A percentile compares a stretch with the other conserved stretches of the same genome.
phyloP scores from a whole-genome alignment of 768 basidiomycete genomes.

The Lactarius tabidus region DNA sequence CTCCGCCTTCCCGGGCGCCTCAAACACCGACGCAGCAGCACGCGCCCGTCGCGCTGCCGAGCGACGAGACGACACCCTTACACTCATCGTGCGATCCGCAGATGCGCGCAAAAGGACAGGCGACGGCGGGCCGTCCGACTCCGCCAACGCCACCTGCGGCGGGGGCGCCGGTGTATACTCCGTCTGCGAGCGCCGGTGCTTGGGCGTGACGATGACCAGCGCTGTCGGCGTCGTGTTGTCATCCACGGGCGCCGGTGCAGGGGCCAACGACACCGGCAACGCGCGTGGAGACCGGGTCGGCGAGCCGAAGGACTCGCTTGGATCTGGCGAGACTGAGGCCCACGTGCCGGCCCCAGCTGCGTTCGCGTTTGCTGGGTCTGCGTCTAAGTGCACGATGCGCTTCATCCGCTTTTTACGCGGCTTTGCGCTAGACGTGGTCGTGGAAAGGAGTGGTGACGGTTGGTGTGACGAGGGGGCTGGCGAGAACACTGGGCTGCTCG shows the following conservation, averaged over 20 bases:
- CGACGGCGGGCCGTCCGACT: constrained; percentile 7
- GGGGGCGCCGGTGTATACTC: constrained; percentile 9
- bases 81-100: constrained; percentile 23
- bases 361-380: constrained; percentile 37
- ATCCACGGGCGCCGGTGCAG: constrained; percentile 6
- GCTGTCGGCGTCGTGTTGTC: constrained; percentile 8
- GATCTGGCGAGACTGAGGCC: constrained; percentile 27
- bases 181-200: constrained; percentile 25
- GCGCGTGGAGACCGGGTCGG: constrained; percentile 5
- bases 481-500: constrained; percentile 30
- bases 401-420: constrained; percentile 56
- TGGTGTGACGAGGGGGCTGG: constrained; percentile 41
- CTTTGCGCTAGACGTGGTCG: constrained; percentile 39
- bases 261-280: constrained; percentile 3
- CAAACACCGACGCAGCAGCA: constrained; percentile 60
- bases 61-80: constrained; percentile 31
- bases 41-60: constrained; percentile 48
- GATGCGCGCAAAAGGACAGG: constrained; percentile 26
- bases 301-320: background rate
- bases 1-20: constrained; percentile 37
- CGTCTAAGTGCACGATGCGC: constrained; percentile 76
- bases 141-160: constrained; percentile 4
- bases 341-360: constrained; percentile 31
- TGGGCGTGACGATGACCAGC: constrained; percentile 3
- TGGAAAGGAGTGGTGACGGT: constrained; percentile 43